phyloP scores from a whole-genome alignment of 805 yeast genomes.

The Candida gorgasii region DNA sequence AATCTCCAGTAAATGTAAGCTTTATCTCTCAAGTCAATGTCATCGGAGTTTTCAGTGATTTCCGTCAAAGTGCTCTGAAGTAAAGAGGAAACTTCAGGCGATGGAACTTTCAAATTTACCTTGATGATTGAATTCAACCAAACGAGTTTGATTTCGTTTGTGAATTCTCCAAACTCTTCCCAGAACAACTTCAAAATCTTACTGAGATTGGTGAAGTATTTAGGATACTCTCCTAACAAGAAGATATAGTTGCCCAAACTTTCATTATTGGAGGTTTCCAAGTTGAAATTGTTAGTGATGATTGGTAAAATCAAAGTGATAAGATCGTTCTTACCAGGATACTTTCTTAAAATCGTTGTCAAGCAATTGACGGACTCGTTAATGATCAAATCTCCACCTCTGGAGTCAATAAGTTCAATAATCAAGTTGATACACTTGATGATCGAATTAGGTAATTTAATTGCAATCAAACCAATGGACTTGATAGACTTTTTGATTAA shows the following conservation, averaged over 20 bases:
- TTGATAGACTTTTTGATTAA: constrained; percentile 66
- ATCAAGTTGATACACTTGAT: constrained; percentile 62
- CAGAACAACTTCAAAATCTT: constrained; percentile 43
- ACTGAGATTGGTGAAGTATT: constrained; percentile 55
- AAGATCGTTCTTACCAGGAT: constrained; percentile 52
- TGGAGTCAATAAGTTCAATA: constrained; percentile 59
- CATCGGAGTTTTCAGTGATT: constrained; percentile 65
- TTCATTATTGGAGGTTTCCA: constrained; percentile 44
- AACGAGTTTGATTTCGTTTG: constrained; percentile 59
- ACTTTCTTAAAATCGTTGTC: constrained; percentile 66
- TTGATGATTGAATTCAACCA: constrained; percentile 64
- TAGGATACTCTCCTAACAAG: constrained; percentile 71
- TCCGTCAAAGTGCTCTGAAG: constrained; percentile 61
- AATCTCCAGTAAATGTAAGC: constrained; percentile 82
- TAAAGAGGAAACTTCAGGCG: constrained; percentile 31
- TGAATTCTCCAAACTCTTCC: constrained; percentile 59
- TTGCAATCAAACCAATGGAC: constrained; percentile 72
- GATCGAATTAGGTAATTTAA: constrained; percentile 54
- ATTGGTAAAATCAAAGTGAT: constrained; percentile 57
- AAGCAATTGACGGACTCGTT: constrained; percentile 64
- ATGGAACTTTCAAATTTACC: constrained; percentile 34
- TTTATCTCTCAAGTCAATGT: constrained; percentile 77
- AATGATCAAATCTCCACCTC: constrained; percentile 59
- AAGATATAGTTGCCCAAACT: constrained; percentile 63
- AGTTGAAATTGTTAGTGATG: constrained; percentile 37